Conservation (phyloP, 768 basidiomycete species). For the Cyathus striatus region DNA sequence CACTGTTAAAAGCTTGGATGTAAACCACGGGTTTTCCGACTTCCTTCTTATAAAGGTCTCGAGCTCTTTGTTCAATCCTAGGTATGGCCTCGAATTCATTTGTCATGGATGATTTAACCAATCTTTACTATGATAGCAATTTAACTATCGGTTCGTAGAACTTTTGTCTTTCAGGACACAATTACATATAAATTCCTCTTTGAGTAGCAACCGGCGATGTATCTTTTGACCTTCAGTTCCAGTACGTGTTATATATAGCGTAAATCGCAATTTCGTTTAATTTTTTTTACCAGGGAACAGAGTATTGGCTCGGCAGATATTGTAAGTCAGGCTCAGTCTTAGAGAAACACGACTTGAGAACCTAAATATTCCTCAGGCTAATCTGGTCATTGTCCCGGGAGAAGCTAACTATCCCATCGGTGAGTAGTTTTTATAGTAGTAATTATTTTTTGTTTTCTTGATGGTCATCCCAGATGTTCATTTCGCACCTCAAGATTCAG, state of each 20-base stretch:
- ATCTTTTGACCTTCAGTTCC: constrained; percentile 52
- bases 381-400: constrained; percentile 57
- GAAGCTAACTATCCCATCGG: constrained; percentile 51
- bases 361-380: constrained; percentile 37
- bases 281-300: constrained; percentile 31
- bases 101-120: background rate
- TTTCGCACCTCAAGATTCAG: constrained; percentile 52
- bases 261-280: background rate
- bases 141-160: constrained; percentile 35
- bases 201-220: constrained; percentile 59
- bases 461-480: constrained; percentile 48
- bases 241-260: constrained; percentile 26
- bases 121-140: constrained; percentile 24
- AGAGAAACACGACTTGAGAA: no score
- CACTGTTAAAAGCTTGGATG: constrained; percentile 53
- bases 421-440: constrained; percentile 11
- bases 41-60: constrained; percentile 65
- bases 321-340: constrained; percentile 20
- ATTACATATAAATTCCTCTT: constrained; percentile 20
- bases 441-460: background rate
- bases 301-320: constrained; percentile 56
- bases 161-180: background rate
- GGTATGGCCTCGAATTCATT: constrained; percentile 24
- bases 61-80: constrained; percentile 61
- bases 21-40: constrained; percentile 61